These are phyloP conservation scores for Bruguiera parviflora DNA, from an alignment of 345 rosid genomes.

Conservation along the genomic window DNA sequence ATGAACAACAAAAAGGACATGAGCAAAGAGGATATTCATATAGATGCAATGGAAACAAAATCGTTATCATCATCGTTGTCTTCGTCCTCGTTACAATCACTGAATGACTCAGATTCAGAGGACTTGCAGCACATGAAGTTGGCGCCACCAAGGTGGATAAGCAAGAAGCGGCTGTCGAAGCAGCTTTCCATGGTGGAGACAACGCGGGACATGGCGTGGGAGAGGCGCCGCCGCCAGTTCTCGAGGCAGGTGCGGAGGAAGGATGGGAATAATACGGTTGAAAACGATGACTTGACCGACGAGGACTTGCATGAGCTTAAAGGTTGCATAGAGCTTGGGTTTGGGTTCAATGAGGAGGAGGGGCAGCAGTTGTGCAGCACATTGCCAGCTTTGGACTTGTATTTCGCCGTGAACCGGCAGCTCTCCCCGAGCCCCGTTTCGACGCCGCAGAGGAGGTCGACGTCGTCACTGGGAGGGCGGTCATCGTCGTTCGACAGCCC, in stretches of 20 bases:
- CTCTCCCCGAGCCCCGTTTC: constrained; percentile 69
- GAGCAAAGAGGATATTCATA: background rate
- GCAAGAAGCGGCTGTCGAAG: constrained; percentile 49
- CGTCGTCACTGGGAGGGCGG: constrained; percentile 39
- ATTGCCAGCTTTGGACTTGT: constrained; percentile 82
- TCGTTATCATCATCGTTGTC: constrained; percentile 27
- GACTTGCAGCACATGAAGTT: constrained; percentile 45
- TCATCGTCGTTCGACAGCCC: constrained; percentile 76
- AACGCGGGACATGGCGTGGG: constrained; percentile 74
- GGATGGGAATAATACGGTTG: constrained; percentile 17
- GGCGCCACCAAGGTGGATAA: constrained; percentile 38
- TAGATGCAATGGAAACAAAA: background rate
- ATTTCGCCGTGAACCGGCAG: constrained; percentile 85
- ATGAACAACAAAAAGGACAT: background rate
- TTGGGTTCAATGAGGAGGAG: constrained; percentile 81
- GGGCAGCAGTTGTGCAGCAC: constrained; percentile 69
- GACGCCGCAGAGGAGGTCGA: constrained; percentile 51
- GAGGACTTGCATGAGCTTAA: constrained; percentile 79
- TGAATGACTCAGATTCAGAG: constrained; percentile 23
- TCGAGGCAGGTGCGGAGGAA: constrained; percentile 45
- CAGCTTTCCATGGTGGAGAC: constrained; percentile 87
- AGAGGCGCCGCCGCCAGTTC: constrained; percentile 68
- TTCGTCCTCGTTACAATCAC: constrained; percentile 16
- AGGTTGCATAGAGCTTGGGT: constrained; percentile 94
- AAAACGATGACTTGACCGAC: constrained; percentile 56